Conservation (phyloP, 345 rosid genomes). For the Linum tenue region DNA sequence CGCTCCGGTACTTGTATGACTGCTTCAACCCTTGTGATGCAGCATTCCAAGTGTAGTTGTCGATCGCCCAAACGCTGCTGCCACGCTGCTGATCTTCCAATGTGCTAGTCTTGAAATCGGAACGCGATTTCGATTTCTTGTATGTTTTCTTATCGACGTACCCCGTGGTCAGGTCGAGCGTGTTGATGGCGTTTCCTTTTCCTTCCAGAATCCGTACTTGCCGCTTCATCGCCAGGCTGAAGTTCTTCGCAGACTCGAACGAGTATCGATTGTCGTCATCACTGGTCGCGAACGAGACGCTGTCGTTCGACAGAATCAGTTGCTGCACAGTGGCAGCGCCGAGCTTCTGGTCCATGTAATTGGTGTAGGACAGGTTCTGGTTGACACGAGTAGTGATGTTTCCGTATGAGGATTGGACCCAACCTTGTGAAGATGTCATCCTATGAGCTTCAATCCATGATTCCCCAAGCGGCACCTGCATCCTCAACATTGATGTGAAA, state of each 20-base stretch:
- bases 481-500: no score
- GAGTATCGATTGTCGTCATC: constrained; percentile 14
- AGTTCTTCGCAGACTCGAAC: constrained; percentile 28
- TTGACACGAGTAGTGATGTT: constrained; percentile 34
- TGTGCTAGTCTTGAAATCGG: no score
- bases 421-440: constrained; percentile 42
- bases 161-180: constrained; percentile 40
- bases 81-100: constrained; percentile 50
- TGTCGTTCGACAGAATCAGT: constrained; percentile 41
- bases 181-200: constrained; percentile 20
- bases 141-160: constrained; percentile 43
- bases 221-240: constrained; percentile 31
- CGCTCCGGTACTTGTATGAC: constrained; percentile 42
- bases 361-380: constrained; percentile 47
- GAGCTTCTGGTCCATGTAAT: constrained; percentile 44
- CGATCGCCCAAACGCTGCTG: constrained; percentile 35
- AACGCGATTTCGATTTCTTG: constrained; percentile 9
- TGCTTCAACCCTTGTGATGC: constrained; percentile 46
- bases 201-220: constrained; percentile 25
- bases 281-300: constrained; percentile 24
- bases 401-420: constrained; percentile 63
- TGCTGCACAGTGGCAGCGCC: constrained; percentile 47
- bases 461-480: constrained; percentile 47
- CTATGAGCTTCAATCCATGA: constrained; percentile 42
- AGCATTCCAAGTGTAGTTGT: constrained; percentile 34